phyloP scores from a whole-genome alignment of 164 flowering plant genomes.

The Liquidambar formosana region DNA sequence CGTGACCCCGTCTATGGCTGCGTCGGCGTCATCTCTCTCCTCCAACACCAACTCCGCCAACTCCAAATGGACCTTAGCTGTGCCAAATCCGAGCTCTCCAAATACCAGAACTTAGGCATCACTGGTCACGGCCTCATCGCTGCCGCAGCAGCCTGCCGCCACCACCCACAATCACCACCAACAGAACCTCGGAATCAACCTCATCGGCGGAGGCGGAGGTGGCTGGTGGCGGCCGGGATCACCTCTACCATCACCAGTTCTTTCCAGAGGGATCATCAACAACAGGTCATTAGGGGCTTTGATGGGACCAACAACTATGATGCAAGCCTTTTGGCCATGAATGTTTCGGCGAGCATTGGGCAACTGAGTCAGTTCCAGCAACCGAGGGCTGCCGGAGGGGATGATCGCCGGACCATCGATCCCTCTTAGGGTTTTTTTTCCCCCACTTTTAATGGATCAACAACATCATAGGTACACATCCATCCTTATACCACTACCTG shows the following conservation, averaged over 20 bases:
- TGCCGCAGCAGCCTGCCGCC: conserved; percentile 40
- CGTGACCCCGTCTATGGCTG: conserved; percentile 94
- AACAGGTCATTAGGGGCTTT: conserved; percentile 30
- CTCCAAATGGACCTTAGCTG: conserved; percentile 77
- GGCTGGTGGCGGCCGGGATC: conserved; percentile 9
- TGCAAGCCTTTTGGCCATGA: conserved; percentile 53
- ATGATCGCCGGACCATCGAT: conserved; percentile 53
- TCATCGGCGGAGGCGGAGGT: conserved; percentile 31
- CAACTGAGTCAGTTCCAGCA: conserved; percentile 64
- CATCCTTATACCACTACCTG: not conserved
- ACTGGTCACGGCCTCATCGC: conserved; percentile 44
- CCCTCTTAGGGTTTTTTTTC: conserved; percentile 41
- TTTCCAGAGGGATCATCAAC: conserved; percentile 43
- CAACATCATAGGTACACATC: not conserved
- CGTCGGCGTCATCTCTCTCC: conserved; percentile 83
- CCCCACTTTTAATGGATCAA: no score
- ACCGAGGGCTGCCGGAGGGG: conserved; percentile 57
- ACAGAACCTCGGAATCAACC: conserved; percentile 45
- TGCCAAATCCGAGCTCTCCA: conserved; percentile 84
- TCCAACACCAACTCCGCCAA: conserved; percentile 82
- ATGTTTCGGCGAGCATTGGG: conserved; percentile 54
- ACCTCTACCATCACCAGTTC: conserved; percentile 44
- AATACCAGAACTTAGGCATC: conserved; percentile 57
- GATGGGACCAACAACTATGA: conserved; percentile 46
- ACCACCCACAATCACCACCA: conserved; percentile 34